Base-by-base conservation (phyloP, 2,329 filamentous ascomycete genomes). In the Ascochyta pisi region DNA sequence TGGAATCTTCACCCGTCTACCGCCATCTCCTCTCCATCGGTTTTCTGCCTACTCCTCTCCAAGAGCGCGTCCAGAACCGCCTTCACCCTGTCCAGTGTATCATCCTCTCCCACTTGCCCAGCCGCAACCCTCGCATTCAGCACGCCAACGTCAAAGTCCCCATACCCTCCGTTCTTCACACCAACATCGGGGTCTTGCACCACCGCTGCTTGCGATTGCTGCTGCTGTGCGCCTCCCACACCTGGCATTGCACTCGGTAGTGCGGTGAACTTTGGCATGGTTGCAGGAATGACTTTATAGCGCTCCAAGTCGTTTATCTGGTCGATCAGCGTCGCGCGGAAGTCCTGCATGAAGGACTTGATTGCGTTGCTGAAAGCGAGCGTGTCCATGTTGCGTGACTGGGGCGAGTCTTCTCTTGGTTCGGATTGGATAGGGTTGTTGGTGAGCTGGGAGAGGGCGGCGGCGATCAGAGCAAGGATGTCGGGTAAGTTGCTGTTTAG, bases 61-160 rank as follows among this genome's bases (percentile, higher is more conserved):
- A 57, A 58, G 46, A 75, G 57, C 33, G 63, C 64, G 41, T 78
- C 81, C 37, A 90, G 70, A 59, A 89, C 82, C 41, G 76, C 76
- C 64, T 81, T 84, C 37, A 85, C 83, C 62, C 84, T 83, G 31
- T 80, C 82, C 86, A 94, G 89, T 40, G 96, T 78, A 77, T 97
- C 91, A 2, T 85, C 85, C 70, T 96, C 92, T 82, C 94, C 95
- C 61, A 91, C 89, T 67, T 88, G 85, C 53, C 91, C 91, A 60
- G 89, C 89, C 61, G 90, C 89, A 58, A 90, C 91, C 54, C 91
- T 84, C 67, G 91, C 93, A 72, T 97, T 98, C 66, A 98, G 77
- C 86, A 90, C 94, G 29, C 93, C 93, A 13, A 96, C 88, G 71
- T 97, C 93, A 49, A 97, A 80, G 78, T 77, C 73, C 7, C 81